Percentiles rank a stretch among this genome's conserved stretches.
These are phyloP conservation scores for Cryoendolithus antarcticus DNA, from an alignment of 2,329 filamentous ascomycete genomes.

Conservation along the genomic window DNA sequence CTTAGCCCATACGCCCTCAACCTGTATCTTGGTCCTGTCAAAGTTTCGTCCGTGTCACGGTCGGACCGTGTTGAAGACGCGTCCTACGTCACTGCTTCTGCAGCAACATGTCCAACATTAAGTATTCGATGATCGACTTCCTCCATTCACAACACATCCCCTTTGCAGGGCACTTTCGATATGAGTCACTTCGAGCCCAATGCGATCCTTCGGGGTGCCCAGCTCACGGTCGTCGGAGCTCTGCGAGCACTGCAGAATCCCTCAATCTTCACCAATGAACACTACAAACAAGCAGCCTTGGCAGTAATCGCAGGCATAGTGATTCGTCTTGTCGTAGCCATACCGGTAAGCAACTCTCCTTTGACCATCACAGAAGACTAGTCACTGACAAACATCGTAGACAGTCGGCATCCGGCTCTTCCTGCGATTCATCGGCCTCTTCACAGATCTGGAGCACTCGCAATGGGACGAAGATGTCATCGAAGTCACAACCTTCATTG, in stretches of 20 bases:
- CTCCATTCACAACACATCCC: no score
- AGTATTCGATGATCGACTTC: no score
- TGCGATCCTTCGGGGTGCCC: conserved; percentile 73
- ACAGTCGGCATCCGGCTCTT: conserved; percentile 58
- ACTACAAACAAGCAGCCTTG: conserved; percentile 78
- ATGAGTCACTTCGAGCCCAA: conserved; percentile 48
- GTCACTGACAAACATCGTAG: conserved; percentile 31
- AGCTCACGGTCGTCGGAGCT: conserved; percentile 23
- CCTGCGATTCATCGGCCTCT: conserved; percentile 57
- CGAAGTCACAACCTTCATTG: conserved; percentile 64
- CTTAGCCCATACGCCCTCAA: no score
- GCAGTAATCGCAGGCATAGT: conserved; percentile 69
- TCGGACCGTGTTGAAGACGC: no score
- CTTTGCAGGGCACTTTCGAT: no score
- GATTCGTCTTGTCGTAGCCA: conserved; percentile 65
- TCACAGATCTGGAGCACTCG: conserved; percentile 56
- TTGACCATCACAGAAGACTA: background rate
- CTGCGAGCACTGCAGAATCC: conserved; percentile 82
- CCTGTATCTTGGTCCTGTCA: no score
- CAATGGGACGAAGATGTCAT: conserved; percentile 74
- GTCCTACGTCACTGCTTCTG: no score
- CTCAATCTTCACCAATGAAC: conserved; percentile 69
- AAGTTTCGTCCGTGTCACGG: no score
- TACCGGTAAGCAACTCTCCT: conserved; percentile 51
- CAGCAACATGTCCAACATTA: no score